These are phyloP conservation scores for Paraconiothyrium sp. DNA, from an alignment of 2,329 filamentous ascomycete species.

Conservation along the genomic window DNA sequence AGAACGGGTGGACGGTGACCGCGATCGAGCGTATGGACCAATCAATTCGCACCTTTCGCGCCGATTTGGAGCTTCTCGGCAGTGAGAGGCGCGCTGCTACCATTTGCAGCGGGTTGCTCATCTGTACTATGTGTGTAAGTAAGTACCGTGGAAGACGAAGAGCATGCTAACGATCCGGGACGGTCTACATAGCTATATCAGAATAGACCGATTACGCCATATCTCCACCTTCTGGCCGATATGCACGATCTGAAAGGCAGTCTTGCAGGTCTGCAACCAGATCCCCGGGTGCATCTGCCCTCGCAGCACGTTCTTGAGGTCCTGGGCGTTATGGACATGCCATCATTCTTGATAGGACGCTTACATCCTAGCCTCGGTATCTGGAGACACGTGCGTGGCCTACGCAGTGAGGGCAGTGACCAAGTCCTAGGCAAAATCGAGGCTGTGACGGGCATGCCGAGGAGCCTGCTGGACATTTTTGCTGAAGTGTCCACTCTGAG, in stretches of 20 bases:
- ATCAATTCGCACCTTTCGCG: neutral
- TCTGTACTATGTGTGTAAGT: slow-evolving; percentile 1
- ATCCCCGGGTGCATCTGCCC: neutral
- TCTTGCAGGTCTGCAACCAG: neutral
- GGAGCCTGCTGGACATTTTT: neutral
- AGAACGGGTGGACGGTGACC: neutral
- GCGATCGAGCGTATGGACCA: neutral
- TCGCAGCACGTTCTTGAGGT: neutral
- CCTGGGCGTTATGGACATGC: neutral
- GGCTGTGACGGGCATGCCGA: neutral
- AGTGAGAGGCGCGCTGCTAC: neutral
- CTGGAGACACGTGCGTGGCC: neutral
- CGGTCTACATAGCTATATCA: neutral
- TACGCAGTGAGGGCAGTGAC: neutral
- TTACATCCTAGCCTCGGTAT: neutral
- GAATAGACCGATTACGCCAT: neutral
- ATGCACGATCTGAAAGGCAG: neutral
- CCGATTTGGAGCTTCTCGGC: neutral
- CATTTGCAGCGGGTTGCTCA: neutral
- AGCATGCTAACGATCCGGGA: neutral
- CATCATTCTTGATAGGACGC: neutral
- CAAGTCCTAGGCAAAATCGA: neutral
- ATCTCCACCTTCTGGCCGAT: neutral
- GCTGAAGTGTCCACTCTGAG: neutral
- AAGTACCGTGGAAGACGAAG: neutral